Evolutionary conservation across 78 protist species (phyloP).

Genomic region (Parvularia atlantis): DNA sequence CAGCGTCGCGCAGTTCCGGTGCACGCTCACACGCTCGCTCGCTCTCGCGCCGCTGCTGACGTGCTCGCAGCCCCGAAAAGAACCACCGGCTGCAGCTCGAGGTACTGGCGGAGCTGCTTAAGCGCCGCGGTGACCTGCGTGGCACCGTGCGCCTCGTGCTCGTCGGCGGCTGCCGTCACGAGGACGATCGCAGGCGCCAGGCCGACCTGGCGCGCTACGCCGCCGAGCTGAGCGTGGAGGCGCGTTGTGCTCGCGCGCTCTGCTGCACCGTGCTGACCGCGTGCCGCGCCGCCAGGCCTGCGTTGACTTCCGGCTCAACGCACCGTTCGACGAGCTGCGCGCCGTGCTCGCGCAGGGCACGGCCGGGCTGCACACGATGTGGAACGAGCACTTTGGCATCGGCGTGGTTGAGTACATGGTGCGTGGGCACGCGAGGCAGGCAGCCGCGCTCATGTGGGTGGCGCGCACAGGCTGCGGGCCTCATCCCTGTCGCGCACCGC

Average conservation of each 20-base stretch:
- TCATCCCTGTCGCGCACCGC: constrained; percentile 18
- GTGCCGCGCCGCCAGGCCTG: no score
- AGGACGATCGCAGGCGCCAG: constrained; percentile 38
- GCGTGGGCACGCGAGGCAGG: constrained; percentile 1
- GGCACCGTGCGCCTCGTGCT: neutral
- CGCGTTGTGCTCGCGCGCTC: no score
- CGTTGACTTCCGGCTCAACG: constrained; percentile 18
- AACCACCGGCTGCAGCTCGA: constrained; percentile 52
- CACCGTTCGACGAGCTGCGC: constrained; percentile 3
- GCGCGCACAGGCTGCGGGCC: neutral
- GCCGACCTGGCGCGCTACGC: constrained; percentile 7
- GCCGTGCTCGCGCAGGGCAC: neutral
- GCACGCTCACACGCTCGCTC: no score
- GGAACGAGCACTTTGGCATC: constrained; percentile 83
- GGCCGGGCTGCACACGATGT: constrained; percentile 81
- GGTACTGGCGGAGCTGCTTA: neutral
- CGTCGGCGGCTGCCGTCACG: constrained; percentile 44
- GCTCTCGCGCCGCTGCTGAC: no score
- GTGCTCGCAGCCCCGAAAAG: constrained; percentile 85
- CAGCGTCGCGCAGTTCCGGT: constrained; percentile 72
- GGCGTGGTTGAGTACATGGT: constrained; percentile 65
- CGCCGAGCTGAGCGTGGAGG: neutral
- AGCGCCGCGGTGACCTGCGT: neutral
- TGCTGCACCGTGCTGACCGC: no score
- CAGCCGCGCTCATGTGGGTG: neutral